Evolutionary conservation across 2,329 filamentous ascomycete genomes (phyloP).

Genomic region (Trichoderma aggressivum): DNA sequence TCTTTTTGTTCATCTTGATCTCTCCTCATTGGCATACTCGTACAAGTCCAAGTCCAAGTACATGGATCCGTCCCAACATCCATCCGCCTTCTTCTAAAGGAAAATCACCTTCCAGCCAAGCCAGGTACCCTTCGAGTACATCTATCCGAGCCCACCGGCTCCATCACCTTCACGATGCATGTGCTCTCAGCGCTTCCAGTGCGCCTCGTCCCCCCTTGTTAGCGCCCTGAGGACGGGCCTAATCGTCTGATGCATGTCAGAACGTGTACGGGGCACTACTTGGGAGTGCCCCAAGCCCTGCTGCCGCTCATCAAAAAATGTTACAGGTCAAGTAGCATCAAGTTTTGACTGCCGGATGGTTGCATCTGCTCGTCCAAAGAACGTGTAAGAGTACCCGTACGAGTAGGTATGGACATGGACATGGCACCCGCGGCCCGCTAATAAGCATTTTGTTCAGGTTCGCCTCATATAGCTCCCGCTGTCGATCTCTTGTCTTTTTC

Average conservation of each 20-base stretch:
- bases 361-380: not conserved
- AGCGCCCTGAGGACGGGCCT: not conserved
- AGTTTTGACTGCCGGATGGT: not conserved
- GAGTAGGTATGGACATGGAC: not conserved
- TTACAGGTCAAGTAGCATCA: not conserved
- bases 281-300: not conserved
- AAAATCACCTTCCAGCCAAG: not conserved
- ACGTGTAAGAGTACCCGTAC: not conserved
- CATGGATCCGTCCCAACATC: too few relatives aligned
- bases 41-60: not conserved
- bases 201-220: not conserved
- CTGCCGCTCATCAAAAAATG: not conserved
- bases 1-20: not conserved
- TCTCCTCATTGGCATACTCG: not conserved
- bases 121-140: not conserved
- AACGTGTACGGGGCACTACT: not conserved
- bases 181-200: not conserved
- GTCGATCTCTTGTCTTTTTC: not conserved
- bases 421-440: not conserved
- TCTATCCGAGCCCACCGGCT: not conserved
- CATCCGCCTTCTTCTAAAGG: not conserved
- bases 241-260: not conserved
- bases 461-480: constrained; percentile 6
- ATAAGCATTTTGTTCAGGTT: not conserved
- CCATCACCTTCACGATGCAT: not conserved